Percentiles rank a stretch among this genome's conserved stretches.
Conservation (phyloP, 345 rosid genomes). For the Lepidium aucheri region DNA sequence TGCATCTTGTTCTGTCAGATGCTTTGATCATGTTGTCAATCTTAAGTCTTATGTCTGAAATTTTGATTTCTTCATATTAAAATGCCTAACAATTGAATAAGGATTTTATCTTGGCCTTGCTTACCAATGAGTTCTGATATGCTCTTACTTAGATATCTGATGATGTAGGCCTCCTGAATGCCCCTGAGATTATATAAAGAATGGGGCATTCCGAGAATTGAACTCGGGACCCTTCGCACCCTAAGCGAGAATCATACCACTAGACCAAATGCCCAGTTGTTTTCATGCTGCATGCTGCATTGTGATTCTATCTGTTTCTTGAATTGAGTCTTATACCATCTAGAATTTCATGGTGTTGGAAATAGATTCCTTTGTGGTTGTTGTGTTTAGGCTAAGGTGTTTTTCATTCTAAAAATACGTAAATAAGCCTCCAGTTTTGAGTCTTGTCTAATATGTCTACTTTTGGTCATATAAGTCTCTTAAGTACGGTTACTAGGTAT, state of each 20-base stretch:
- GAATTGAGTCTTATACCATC: background rate
- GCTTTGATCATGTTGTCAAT: too few species aligned
- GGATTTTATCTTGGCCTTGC: background rate
- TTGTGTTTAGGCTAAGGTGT: background rate
- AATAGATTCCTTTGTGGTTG: background rate
- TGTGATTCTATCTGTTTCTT: background rate
- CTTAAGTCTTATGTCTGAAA: background rate
- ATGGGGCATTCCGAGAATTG: slow-evolving; percentile 54
- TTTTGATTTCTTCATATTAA: background rate
- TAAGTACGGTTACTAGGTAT: background rate
- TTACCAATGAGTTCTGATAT: background rate
- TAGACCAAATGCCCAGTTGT: slow-evolving; percentile 43
- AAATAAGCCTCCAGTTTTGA: background rate
- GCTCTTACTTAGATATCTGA: background rate
- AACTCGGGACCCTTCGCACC: slow-evolving; percentile 88
- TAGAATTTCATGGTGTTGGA: background rate
- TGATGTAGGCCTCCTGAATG: background rate
- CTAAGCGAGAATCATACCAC: slow-evolving; percentile 27
- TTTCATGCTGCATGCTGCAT: background rate
- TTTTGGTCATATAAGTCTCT: background rate
- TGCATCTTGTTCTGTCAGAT: too few species aligned
- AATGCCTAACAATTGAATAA: background rate
- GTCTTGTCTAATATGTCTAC: background rate
- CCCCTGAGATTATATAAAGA: background rate
- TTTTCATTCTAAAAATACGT: background rate